Evolutionary conservation across 345 rosid genomes (phyloP).

Genomic region (Eucalyptus tenuipes): DNA sequence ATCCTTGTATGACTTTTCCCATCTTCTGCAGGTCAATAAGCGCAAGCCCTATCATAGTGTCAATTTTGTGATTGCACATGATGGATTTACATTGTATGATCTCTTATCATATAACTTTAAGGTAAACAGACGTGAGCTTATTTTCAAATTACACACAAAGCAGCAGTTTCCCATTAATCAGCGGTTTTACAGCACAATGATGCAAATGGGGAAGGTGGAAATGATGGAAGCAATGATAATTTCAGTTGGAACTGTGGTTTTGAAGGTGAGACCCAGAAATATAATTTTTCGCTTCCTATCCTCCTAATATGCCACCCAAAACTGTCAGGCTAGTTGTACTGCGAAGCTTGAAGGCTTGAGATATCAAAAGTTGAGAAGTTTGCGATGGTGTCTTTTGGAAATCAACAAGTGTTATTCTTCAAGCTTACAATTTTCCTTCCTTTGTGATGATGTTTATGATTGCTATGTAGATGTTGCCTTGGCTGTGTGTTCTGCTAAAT

Average conservation of each 20-base stretch:
- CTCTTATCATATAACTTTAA: constrained; percentile 79
- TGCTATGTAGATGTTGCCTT: neutral
- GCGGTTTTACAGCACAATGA: constrained; percentile 73
- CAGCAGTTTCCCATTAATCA: neutral
- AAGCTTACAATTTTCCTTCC: neutral
- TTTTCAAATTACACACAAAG: neutral
- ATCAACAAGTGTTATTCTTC: neutral
- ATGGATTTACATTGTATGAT: constrained; percentile 84
- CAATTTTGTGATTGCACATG: constrained; percentile 83
- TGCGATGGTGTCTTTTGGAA: neutral
- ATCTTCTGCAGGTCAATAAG: constrained; percentile 48
- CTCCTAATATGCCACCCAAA: neutral
- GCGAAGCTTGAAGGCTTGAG: neutral
- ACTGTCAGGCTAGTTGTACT: neutral
- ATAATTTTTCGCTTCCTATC: neutral
- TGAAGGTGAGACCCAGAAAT: constrained; percentile 34
- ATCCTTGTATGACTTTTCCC: neutral
- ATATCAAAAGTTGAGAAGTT: neutral
- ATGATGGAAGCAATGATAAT: constrained; percentile 89
- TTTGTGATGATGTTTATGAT: neutral
- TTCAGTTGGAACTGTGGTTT: constrained; percentile 95
- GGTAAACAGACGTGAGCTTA: constrained; percentile 23
- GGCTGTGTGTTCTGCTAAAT: neutral
- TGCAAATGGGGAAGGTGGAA: constrained; percentile 96
- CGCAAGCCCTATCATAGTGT: constrained; percentile 87